These are phyloP conservation scores for Monosporascus sp. DNA, from an alignment of 2,329 filamentous ascomycete species.

Conservation along the genomic window DNA sequence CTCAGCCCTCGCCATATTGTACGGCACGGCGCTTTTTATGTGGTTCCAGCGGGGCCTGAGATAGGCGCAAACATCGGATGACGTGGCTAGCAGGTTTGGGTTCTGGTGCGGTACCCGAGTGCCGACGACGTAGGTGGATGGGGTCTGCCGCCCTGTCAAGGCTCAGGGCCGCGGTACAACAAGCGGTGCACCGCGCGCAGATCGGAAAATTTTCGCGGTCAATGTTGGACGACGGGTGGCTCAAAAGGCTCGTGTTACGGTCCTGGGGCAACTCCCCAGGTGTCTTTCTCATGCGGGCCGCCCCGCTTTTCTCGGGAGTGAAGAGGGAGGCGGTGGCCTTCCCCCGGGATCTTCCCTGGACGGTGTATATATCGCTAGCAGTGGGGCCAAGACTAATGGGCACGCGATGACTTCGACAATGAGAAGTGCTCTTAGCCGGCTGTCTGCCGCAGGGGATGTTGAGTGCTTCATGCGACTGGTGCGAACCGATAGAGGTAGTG, in stretches of 20 bases:
- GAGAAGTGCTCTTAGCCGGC: background rate
- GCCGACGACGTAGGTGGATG: background rate
- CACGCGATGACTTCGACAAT: background rate
- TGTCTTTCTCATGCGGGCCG: background rate
- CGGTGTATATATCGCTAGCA: background rate
- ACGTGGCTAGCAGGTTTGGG: slow-evolving; percentile 16
- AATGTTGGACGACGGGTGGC: background rate
- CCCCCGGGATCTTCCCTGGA: background rate
- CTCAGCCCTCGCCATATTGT: too few relatives aligned
- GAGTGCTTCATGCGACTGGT: background rate
- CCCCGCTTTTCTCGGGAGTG: background rate
- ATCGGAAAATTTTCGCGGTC: background rate
- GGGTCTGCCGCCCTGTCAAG: background rate
- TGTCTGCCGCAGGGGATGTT: too few relatives aligned
- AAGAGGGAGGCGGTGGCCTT: background rate
- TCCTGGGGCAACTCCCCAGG: background rate
- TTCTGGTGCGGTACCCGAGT: background rate
- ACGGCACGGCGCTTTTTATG: too few relatives aligned
- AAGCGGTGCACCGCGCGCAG: background rate
- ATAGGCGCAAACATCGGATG: slow-evolving; percentile 21
- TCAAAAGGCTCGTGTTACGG: background rate
- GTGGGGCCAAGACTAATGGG: background rate
- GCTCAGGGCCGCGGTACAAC: background rate
- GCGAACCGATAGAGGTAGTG: background rate
- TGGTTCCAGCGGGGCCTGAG: background rate